Base-by-base conservation (phyloP, 2,329 filamentous ascomycete genomes). In the Botrytis galanthina region DNA sequence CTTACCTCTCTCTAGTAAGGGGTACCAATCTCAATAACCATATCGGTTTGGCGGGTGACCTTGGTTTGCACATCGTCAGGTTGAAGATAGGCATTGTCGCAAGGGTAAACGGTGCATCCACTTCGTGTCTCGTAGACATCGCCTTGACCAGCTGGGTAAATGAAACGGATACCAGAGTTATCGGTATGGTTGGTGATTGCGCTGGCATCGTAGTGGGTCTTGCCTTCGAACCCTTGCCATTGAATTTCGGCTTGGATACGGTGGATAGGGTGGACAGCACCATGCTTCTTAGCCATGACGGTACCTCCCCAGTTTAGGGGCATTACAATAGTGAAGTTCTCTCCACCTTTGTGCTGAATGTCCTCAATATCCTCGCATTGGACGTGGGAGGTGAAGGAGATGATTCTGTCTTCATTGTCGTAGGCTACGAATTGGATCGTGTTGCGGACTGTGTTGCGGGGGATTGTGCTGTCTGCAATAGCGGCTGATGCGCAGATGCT, bases 121-220 rank as follows among this genome's bases (percentile, higher is more conserved):
- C 26, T 67, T 51, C 20, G 26, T 32, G 51, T 4, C 7, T 14
- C 18, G 32, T 4, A n/a, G 22, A 12, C 16, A 29, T 57, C 1
- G n/a, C 14, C 51, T 29, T 29, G 18, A 35, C 48, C 54, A 7
- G 10, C 10, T 18, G 71, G 61, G 7, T 37, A 48, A 29, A 69
- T 3, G 10, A 32, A 68, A n/a, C 22, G 62, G 29, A 72, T 32
- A 9, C 71, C 71, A 22, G 62, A n/a, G 20, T 62, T 54, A 29
- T 73, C 71, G 18, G 39, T 70, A 20, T 26, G n/a, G 29, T 73
- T 73, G 12, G 26, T 29, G 42, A 73, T 37, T 4, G 63, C 71
- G 4, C 42, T 54, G 64, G 70, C 29, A 63, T 73, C 71, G 37
- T 63, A 73, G 9, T 18, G 54, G 22, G 39, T 63, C 20, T 12